Conservation (phyloP, 306 rosid genomes). For the Gleditsia sinensis region DNA sequence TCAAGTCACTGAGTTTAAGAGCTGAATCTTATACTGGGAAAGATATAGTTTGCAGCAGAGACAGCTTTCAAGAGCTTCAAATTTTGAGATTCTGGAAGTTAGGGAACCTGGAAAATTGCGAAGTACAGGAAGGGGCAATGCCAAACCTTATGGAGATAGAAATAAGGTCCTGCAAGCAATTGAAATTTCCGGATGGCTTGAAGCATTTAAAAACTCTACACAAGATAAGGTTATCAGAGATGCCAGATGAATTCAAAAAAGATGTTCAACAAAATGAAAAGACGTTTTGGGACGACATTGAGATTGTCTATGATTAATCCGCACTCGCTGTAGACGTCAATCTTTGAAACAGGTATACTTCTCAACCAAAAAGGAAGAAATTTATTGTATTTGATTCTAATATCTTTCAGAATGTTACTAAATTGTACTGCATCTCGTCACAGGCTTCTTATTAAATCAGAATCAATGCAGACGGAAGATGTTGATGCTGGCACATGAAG, state of each 20-base stretch:
- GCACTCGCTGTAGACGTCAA: no score
- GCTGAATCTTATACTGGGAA: constrained; percentile 30
- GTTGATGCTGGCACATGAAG: no score
- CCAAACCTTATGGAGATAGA: constrained; percentile 39
- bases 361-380: no score
- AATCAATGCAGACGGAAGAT: no score
- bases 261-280: no score
- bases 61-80: constrained; percentile 34
- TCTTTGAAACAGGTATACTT: no score
- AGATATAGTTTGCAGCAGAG: constrained; percentile 23
- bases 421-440: no score
- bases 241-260: constrained; percentile 9
- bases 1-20: constrained; percentile 28
- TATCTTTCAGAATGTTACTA: no score
- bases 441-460: no score
- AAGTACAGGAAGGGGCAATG: constrained; percentile 36
- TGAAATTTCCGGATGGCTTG: constrained; percentile 17
- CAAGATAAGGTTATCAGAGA: constrained; percentile 28
- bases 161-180: constrained; percentile 16
- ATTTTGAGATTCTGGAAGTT: constrained; percentile 45
- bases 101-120: constrained; percentile 24
- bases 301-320: no score
- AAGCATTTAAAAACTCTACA: constrained; percentile 31
- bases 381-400: no score
- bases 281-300: no score